Percentiles rank a stretch among this genome's conserved stretches.
Conservation (phyloP, 2,329 filamentous ascomycete species). For the Curvularia sp. region DNA sequence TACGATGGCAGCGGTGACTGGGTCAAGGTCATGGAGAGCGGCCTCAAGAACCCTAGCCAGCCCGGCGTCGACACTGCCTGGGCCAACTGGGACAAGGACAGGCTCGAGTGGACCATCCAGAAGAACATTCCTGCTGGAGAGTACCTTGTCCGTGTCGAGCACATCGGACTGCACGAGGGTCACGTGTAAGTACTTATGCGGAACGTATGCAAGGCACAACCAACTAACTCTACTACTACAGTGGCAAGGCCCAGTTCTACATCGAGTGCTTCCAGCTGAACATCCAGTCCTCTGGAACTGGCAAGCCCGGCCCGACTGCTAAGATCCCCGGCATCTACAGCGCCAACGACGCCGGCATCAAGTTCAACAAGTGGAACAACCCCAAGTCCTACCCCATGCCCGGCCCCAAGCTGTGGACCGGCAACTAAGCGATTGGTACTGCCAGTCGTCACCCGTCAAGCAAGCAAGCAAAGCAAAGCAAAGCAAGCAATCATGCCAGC, state of each 20-base stretch:
- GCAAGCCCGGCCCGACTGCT: slow-evolving; percentile 55
- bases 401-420: slow-evolving; percentile 39
- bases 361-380: slow-evolving; percentile 55
- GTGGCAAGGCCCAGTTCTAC: slow-evolving; percentile 28
- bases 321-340: slow-evolving; percentile 60
- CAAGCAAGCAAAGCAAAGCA: too few species aligned
- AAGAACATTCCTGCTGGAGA: slow-evolving; percentile 52
- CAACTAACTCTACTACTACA: neutral
- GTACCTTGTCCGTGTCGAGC: slow-evolving; percentile 49
- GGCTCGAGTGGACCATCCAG: slow-evolving; percentile 55
- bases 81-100: slow-evolving; percentile 52
- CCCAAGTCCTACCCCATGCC: slow-evolving; percentile 44
- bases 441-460: neutral
- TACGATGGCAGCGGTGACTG: slow-evolving; percentile 69
- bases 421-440: slow-evolving; percentile 16
- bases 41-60: slow-evolving; percentile 36
- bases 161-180: slow-evolving; percentile 45
- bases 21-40: slow-evolving; percentile 47
- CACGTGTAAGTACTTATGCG: slow-evolving; percentile 24
- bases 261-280: slow-evolving; percentile 56
- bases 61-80: slow-evolving; percentile 36
- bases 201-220: neutral
- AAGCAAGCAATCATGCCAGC: neutral
- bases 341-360: slow-evolving; percentile 57
- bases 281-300: slow-evolving; percentile 53